Conservation (phyloP, 202 grass and related monocot genomes). For the Panicum hallii region DNA sequence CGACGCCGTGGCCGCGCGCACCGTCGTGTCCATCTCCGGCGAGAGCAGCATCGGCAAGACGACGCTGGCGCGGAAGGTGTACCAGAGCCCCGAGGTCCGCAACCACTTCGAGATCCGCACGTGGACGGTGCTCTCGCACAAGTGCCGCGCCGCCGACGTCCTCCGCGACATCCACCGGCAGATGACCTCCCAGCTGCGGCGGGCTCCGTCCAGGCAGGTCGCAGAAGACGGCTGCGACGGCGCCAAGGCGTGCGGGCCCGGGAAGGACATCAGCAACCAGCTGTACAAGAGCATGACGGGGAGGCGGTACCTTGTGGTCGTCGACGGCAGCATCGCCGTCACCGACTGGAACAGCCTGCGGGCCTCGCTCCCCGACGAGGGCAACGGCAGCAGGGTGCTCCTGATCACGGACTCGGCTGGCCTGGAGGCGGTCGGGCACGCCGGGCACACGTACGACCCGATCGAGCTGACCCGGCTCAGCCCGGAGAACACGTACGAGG, state of each 20-base stretch:
- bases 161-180: slow-evolving; percentile 57
- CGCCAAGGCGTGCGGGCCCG: not conserved
- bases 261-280: slow-evolving; percentile 50
- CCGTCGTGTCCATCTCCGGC: slow-evolving; percentile 59
- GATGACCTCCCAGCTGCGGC: slow-evolving; percentile 44
- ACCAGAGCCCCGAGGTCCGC: slow-evolving; percentile 50
- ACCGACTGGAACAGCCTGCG: slow-evolving; percentile 66
- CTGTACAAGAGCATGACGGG: slow-evolving; percentile 43
- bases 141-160: slow-evolving; percentile 52
- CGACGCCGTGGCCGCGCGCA: slow-evolving; percentile 16
- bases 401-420: slow-evolving; percentile 49
- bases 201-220: not conserved
- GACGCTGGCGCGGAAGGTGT: slow-evolving; percentile 60
- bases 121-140: slow-evolving; percentile 57
- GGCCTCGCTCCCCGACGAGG: slow-evolving; percentile 53
- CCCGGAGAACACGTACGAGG: slow-evolving; percentile 50
- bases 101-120: slow-evolving; percentile 69
- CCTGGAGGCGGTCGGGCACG: slow-evolving; percentile 41
- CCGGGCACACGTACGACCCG: not conserved
- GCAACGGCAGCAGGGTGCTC: slow-evolving; percentile 63
- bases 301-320: slow-evolving; percentile 52
- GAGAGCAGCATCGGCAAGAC: slow-evolving; percentile 74
- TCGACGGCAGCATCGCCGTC: slow-evolving; percentile 51
- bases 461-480: slow-evolving; percentile 48
- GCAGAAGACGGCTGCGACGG: slow-evolving; percentile 1